These are phyloP conservation scores for Phytopythium helicoides DNA, from an alignment of 352 stramenopile species.

Conservation along the genomic window DNA sequence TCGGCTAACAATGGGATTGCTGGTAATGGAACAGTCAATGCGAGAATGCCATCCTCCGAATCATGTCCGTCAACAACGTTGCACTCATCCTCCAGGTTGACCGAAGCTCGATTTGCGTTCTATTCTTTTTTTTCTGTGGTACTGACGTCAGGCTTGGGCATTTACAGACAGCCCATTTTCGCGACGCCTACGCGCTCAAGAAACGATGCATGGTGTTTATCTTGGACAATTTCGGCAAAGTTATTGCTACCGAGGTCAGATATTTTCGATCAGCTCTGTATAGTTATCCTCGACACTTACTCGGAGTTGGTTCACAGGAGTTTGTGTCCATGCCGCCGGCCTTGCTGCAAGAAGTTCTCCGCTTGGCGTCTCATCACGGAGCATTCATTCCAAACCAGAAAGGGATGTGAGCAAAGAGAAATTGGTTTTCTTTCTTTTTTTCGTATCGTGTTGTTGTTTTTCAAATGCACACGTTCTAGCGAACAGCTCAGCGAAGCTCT, in stretches of 20 bases:
- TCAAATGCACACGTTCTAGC: not conserved
- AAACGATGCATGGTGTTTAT: constrained; percentile 81
- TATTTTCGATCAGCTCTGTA: not conserved
- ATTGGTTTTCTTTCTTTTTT: not conserved
- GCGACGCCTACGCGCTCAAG: constrained; percentile 69
- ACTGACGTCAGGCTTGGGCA: not conserved
- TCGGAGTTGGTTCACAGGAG: constrained; percentile 15
- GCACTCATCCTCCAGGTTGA: constrained; percentile 63
- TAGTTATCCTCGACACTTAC: not conserved
- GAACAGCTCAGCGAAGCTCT: constrained; percentile 70
- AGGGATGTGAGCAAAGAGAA: not conserved
- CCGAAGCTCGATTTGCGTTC: not conserved
- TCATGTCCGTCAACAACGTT: constrained; percentile 75
- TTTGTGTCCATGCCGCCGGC: constrained; percentile 61
- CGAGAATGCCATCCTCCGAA: constrained; percentile 65
- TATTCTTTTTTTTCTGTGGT: not conserved
- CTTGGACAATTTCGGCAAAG: constrained; percentile 71
- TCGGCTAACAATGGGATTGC: not conserved
- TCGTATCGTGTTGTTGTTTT: not conserved
- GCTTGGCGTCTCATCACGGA: constrained; percentile 58
- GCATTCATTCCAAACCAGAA: constrained; percentile 67
- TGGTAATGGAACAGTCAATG: constrained; percentile 42
- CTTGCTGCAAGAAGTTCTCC: constrained; percentile 73
- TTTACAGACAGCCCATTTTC: constrained; percentile 62
- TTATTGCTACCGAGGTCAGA: constrained; percentile 66